Conservation (phyloP, 345 rosid species). For the Psidium guajava region DNA sequence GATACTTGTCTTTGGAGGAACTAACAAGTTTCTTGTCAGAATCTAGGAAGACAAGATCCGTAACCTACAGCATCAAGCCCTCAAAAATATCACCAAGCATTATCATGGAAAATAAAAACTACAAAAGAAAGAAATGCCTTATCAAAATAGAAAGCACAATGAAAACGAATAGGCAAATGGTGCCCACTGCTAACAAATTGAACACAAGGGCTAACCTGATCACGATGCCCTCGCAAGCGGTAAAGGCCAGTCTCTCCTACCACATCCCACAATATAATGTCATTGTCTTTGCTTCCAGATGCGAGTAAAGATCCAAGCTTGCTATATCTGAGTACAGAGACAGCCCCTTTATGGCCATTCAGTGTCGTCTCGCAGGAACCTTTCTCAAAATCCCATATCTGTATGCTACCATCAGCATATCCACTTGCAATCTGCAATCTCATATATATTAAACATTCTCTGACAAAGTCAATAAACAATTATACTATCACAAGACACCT, state of each 20-base stretch:
- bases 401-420: conserved; percentile 81
- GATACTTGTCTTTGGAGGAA: conserved; percentile 85
- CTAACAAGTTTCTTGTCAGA: conserved; percentile 80
- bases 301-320: conserved; percentile 69
- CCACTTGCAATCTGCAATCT: conserved; percentile 31
- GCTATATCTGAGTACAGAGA: conserved; percentile 55
- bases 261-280: conserved; percentile 89
- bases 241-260: conserved; percentile 78
- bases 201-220: conserved; percentile 44
- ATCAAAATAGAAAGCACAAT: neutral
- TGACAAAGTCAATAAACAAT: neutral
- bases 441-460: neutral
- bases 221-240: conserved; percentile 86
- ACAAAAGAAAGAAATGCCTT: neutral
- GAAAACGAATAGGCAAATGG: neutral
- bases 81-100: neutral
- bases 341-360: conserved; percentile 85
- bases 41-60: conserved; percentile 84
- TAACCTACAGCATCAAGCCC: conserved; percentile 37
- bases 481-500: neutral
- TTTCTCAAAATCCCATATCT: conserved; percentile 81
- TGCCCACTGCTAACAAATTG: neutral
- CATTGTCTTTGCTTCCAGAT: conserved; percentile 93
- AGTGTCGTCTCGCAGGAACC: conserved; percentile 68
- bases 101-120: neutral